Base-by-base conservation (phyloP, 805 yeast genomes). In the Ogataea polymorpha region DNA sequence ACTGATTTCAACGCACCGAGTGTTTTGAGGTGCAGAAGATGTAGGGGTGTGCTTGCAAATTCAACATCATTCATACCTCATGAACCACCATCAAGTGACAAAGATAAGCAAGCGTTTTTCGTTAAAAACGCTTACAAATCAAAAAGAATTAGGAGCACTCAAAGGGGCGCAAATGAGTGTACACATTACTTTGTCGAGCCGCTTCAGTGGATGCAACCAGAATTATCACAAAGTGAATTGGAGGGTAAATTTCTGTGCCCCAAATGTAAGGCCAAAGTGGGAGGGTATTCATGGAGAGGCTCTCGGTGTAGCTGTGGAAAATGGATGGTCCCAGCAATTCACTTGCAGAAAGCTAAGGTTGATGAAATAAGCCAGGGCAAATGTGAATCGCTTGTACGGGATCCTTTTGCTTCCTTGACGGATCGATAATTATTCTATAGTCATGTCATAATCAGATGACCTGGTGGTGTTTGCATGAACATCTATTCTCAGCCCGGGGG, bases 241-340 rank as follows among this genome's bases (percentile, higher is more conserved):
- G 97, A 91, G 60, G 99, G 99, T 2, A 86, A 84, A 55, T 79
- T 93, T 32, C 61, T 66, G 9, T 93, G 99, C 61, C 93, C 93
- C 2, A 83, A 82, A 55, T 93, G 99, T 67, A 68, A 69, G 5
- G 71, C 85, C 12, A 93, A 91, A 65, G 77, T 93, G 2, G 99
- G 99, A 11, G 89, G 87, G 0, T 93, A 89, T 60, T 79, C 82
- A 47, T 93, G 99, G 99, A 86, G 82, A 55, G 99, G 99, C 0
- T 79, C 91, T 2, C 69, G 95, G 53, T 93, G 99, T 62, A 79
- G 93, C 43, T 93, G 99, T 62, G 97, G 97, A 2, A 79, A 78
- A 53, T 93, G 99, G 99, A 82, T 91, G 72, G 75, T 87, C 8
- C 99, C 99, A 0, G 95, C 95, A 1, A 74, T 93, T 45, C 87